Conservation (phyloP, 179 eudicot genomes). For the Corrigiola litoralis region DNA sequence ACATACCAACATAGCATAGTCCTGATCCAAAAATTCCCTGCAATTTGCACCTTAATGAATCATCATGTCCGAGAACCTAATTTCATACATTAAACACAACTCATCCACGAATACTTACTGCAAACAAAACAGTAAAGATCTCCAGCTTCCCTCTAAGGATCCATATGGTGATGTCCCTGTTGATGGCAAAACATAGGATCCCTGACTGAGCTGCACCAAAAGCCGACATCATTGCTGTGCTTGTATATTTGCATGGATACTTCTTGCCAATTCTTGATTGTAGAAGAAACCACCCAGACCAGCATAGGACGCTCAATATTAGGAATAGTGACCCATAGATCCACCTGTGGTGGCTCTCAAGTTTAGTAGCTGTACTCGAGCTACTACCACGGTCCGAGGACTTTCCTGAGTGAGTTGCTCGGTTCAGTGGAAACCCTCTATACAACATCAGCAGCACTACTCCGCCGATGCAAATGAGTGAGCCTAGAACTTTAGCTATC, state of each 20-base stretch:
- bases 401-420: too few relatives aligned
- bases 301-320: slow-evolving; percentile 36
- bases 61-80: slow-evolving; percentile 3
- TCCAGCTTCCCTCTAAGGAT: slow-evolving; percentile 52
- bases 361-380: slow-evolving; percentile 1
- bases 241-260: slow-evolving; percentile 55
- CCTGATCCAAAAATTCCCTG: slow-evolving; percentile 86
- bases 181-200: slow-evolving; percentile 37
- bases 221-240: slow-evolving; percentile 61
- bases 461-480: slow-evolving; percentile 48
- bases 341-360: slow-evolving; percentile 21
- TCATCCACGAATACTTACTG: slow-evolving; percentile 74
- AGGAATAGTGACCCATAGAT: slow-evolving; percentile 50
- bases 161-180: slow-evolving; percentile 49
- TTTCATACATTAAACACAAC: too few relatives aligned
- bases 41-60: neutral
- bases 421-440: slow-evolving; percentile 52
- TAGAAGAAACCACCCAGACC: slow-evolving; percentile 82
- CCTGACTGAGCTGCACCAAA: slow-evolving; percentile 62
- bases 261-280: slow-evolving; percentile 63
- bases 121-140: slow-evolving; percentile 46
- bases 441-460: slow-evolving; percentile 54
- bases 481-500: slow-evolving; percentile 58
- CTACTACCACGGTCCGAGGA: slow-evolving; percentile 10
- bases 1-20: slow-evolving; percentile 62